Percentiles rank a stretch among this genome's conserved stretches.
Evolutionary conservation across 192 early-diverging fungal genomes (phyloP).

Genomic region (Backusella macrospora): DNA sequence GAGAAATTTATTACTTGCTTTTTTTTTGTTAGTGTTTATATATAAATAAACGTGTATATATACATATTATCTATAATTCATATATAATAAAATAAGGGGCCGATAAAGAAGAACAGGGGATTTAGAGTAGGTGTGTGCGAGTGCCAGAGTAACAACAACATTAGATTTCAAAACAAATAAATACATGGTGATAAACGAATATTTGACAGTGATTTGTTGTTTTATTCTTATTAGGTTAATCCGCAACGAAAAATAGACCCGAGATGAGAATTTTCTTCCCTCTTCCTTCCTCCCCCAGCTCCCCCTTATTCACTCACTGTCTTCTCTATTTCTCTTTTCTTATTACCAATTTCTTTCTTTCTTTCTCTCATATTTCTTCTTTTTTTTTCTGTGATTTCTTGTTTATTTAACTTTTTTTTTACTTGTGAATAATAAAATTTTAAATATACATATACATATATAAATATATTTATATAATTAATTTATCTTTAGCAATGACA

Average conservation of each 20-base stretch:
- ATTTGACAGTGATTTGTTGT: slow-evolving; percentile 17
- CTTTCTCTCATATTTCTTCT: slow-evolving; percentile 13
- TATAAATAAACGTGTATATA: neutral
- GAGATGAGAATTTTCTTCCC: slow-evolving; percentile 15
- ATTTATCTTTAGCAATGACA: slow-evolving; percentile 10
- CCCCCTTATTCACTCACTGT: too few relatives aligned
- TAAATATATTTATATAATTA: neutral
- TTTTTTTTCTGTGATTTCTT: neutral
- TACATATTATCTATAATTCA: too few relatives aligned
- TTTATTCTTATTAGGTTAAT: slow-evolving; percentile 1
- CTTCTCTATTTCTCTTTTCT: neutral
- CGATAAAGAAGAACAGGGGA: neutral
- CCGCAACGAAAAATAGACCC: slow-evolving; percentile 5
- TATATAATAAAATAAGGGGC: neutral
- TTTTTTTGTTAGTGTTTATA: neutral
- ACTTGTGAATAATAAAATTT: neutral
- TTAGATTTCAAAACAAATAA: slow-evolving; percentile 11
- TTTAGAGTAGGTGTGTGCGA: neutral
- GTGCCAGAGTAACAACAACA: neutral
- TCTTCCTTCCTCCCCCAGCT: neutral
- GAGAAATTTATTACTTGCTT: neutral
- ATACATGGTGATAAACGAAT: neutral
- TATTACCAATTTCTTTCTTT: slow-evolving; percentile 8
- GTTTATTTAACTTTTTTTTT: neutral
- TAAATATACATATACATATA: slow-evolving; percentile 4